Evolutionary conservation across 108 stramenopile species (phyloP).

Genomic region (Conticribra guillardii): DNA sequence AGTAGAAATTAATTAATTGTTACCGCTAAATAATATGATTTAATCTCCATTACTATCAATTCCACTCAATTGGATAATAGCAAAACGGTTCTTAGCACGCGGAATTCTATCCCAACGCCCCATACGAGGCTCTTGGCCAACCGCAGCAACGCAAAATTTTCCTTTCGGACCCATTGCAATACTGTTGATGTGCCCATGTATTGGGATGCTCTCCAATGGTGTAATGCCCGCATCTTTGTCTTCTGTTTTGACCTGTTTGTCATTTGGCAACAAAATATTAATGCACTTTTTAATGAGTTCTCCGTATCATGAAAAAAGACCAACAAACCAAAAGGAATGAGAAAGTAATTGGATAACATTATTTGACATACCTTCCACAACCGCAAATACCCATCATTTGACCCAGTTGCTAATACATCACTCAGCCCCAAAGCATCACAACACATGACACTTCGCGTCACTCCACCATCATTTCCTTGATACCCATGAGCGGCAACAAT

Average conservation of each 20-base stretch:
- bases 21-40: too few species aligned
- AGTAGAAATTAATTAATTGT: too few species aligned
- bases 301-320: too few species aligned
- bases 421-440: constrained; percentile 62
- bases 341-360: neutral
- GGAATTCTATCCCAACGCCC: constrained; percentile 88
- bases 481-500: constrained; percentile 65
- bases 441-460: constrained; percentile 60
- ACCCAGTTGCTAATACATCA: constrained; percentile 84
- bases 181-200: constrained; percentile 84
- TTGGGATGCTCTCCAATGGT: constrained; percentile 57
- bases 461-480: constrained; percentile 25
- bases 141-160: constrained; percentile 81
- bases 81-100: constrained; percentile 84
- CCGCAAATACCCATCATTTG: constrained; percentile 86
- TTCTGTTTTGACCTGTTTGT: constrained; percentile 50
- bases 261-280: neutral
- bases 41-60: too few species aligned
- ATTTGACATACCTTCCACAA: constrained; percentile 76
- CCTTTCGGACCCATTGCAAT: constrained; percentile 81
- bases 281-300: too few species aligned
- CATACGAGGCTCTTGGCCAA: constrained; percentile 86
- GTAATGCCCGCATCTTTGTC: constrained; percentile 59
- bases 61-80: constrained; percentile 63
- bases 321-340: neutral